Evolutionary conservation across 2,329 filamentous ascomycete genomes (phyloP), one percentile per base, ranked within the genome.

Genomic region (Rutstroemia sydowiana): DNA sequence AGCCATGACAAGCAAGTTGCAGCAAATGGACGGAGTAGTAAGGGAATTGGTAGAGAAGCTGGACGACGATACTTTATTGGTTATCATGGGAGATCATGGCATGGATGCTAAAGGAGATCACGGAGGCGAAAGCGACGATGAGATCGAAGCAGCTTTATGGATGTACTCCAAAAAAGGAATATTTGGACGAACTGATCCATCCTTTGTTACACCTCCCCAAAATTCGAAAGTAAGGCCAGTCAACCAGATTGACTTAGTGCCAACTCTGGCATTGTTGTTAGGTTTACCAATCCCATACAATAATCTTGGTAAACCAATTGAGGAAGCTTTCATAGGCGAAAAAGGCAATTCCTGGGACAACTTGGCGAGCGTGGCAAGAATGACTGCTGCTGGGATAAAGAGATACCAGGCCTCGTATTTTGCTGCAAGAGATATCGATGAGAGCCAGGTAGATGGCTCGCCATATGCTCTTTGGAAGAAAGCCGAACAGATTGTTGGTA

Each of bases 11-110:
- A 81, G 85, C 9, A 98, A 98, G 70, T 73, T 97, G 59, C 79
- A 81, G 57, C 89, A 98, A 70, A 98, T 98, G 92, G 83, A 98
- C 63, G 71, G 67, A 1, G 84, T 95, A 28, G 75, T 97, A 53
- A 79, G 82, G 40, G 76, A 85, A 23, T 75, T 97, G 49, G 82
- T 87, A 3, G 74, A 78, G 0, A 73, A 73, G 3, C 73, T 98
- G 16, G 92, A 95, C 61, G 86, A 96, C 48, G 74, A 88, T 51
- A 98, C 93, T 0, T 73, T 98, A 20, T 73, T 98, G 32, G 82
- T 98, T 18, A 87, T 98, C 13, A 95, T 98, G 89, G 93, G 93
- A n/a, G 93, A 98, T 66, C 93, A 98, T 65, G 93, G 93, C 10
- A 98, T 98, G 93, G 93, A 98, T 68, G 75, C 80, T 55, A 97